Percentiles rank a stretch among this genome's conserved stretches.
Evolutionary conservation across 2,329 filamentous ascomycete species (phyloP).

Genomic region (Emergomyces pasteurianus): DNA sequence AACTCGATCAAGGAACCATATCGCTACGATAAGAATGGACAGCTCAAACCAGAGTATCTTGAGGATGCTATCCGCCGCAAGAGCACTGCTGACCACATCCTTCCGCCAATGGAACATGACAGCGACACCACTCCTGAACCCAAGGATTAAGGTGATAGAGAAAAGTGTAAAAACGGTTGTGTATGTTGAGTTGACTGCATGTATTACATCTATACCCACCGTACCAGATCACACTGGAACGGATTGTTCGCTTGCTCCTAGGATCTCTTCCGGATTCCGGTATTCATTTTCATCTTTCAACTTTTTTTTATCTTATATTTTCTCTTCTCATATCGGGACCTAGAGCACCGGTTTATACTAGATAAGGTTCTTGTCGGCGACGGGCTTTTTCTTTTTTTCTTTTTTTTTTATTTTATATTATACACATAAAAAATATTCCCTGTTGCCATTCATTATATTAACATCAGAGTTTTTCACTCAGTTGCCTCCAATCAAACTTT

Average conservation of each 20-base stretch:
- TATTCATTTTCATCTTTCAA: neutral
- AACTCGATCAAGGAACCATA: constrained; percentile 3
- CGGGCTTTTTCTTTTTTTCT: neutral
- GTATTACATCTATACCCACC: neutral
- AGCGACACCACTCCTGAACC: neutral
- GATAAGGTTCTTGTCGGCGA: neutral
- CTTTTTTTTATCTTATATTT: neutral
- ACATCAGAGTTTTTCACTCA: too few species aligned
- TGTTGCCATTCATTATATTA: too few species aligned
- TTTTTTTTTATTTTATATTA: too few species aligned
- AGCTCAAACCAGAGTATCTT: constrained; percentile 2
- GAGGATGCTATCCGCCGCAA: neutral
- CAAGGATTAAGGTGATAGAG: neutral
- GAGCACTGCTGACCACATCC: neutral
- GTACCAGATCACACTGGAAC: neutral
- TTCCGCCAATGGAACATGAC: neutral
- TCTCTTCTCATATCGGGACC: neutral
- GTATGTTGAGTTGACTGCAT: neutral
- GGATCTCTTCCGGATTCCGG: neutral
- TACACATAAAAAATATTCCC: too few species aligned
- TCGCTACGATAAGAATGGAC: constrained; percentile 1
- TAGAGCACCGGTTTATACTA: neutral
- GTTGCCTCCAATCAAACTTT: too few species aligned
- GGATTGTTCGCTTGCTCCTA: neutral
- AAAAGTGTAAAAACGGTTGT: neutral